Conservation (phyloP, 2,329 filamentous ascomycete genomes). For the Chrysoporthe deuterocubensis region DNA sequence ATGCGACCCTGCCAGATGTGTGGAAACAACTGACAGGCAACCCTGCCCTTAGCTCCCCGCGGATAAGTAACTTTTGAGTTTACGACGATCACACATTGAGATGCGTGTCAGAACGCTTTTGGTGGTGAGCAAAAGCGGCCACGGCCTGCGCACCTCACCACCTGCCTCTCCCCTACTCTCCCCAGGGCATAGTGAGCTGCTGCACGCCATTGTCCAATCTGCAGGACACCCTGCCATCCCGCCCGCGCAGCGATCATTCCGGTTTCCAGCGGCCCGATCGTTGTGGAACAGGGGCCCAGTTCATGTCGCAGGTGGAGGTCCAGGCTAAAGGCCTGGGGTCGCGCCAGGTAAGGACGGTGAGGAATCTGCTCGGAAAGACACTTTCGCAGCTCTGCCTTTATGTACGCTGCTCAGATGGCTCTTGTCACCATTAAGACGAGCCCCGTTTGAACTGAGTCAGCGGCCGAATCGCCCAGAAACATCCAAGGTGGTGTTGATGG, state of each 20-base stretch:
- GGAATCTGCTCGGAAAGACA: background rate
- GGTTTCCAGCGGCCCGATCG: slow-evolving; percentile 3
- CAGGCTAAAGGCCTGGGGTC: background rate
- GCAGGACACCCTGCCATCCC: background rate
- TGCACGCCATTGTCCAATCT: background rate
- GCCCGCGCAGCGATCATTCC: background rate
- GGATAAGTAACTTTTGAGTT: slow-evolving; percentile 23
- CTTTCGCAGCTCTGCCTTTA: background rate
- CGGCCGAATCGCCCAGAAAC: background rate
- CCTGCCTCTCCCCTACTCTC: background rate
- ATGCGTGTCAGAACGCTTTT: slow-evolving; percentile 15
- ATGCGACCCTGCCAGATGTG: slow-evolving; percentile 23
- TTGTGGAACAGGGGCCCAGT: background rate
- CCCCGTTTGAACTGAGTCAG: background rate
- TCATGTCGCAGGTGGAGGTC: slow-evolving; percentile 3
- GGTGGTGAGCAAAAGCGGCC: background rate
- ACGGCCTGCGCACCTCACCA: background rate
- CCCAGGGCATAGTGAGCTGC: background rate
- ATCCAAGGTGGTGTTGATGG: background rate
- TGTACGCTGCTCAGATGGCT: background rate
- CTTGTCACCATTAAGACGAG: background rate
- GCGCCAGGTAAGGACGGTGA: background rate
- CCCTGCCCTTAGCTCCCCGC: slow-evolving; percentile 23
- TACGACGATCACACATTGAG: slow-evolving; percentile 24
- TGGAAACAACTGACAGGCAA: slow-evolving; percentile 23